Base-by-base conservation (phyloP, 1,284 basidiomycete species). In the Laetiporus sulphureus region DNA sequence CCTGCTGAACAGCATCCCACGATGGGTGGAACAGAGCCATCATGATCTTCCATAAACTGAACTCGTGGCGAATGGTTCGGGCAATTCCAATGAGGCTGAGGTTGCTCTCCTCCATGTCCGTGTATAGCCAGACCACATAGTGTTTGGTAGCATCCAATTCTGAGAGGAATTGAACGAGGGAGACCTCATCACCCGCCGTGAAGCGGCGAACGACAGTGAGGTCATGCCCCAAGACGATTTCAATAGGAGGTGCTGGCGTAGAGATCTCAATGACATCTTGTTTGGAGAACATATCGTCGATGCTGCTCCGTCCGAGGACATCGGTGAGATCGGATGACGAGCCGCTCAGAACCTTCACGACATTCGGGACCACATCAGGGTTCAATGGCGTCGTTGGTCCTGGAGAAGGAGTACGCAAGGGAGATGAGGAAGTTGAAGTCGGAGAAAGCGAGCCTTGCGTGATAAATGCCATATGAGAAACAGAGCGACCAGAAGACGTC, bases 51-150 rank as follows among this genome's bases (percentile, higher is more conserved):
- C 48, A 54, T 2, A 36, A 35, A 6, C 39, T 40, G 19, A 48
- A 49, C 38, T 56, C 54, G 12, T 49, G 52, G 11, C 45, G 45
- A 3, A 56, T 27, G 4, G 54, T 38, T 5, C 54, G 38, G 7
- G 36, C 36, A 15, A 56, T 32, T 11, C 50, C 50, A 10, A 42
- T 32, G 10, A 47, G 39, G 11, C 11, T 19, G 7, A 37, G 33
- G 19, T 42, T 36, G 7, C 24, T 36, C 13, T 40, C 42, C 3
- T 39, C 40, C 10, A 35, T 39, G 12, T 41, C 38, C 3, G 48
- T 38, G 22, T 47, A 32, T 12, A 52, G 32, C 50, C 50, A 52
- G 15, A 51, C 18, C 13, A 31, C 30, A 24, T 43, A 31, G 13
- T 30, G 25, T 12, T 25, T 18, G 3, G 24, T 25, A 4, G 40